Conservation (phyloP, 2,329 filamentous ascomycete species). For the Chalaropsis ovoidea region DNA sequence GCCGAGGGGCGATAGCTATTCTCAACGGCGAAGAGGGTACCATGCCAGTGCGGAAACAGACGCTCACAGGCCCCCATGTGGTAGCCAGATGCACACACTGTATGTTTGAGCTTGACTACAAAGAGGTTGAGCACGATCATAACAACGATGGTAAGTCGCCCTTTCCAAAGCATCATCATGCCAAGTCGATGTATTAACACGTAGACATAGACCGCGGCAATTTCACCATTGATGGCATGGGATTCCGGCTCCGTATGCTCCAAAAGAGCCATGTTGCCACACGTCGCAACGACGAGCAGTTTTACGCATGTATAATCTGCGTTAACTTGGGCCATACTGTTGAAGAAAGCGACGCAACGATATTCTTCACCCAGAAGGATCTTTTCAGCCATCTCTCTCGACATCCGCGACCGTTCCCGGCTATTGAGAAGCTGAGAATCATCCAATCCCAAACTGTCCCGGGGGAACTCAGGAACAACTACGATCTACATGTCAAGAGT, state of each 20-base stretch:
- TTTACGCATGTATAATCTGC: slow-evolving; percentile 49
- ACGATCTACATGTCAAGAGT: slow-evolving; percentile 42
- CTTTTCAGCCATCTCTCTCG: slow-evolving; percentile 45
- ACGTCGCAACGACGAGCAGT: slow-evolving; percentile 42
- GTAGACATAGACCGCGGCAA: slow-evolving; percentile 38
- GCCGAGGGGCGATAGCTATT: slow-evolving; percentile 44
- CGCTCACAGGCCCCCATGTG: slow-evolving; percentile 35
- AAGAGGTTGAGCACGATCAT: slow-evolving; percentile 43
- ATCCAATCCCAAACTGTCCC: slow-evolving; percentile 39
- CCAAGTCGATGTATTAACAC: background rate
- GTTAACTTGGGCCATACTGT: slow-evolving; percentile 40
- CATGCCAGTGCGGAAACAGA: slow-evolving; percentile 41
- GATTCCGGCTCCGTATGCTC: slow-evolving; percentile 45
- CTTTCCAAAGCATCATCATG: background rate
- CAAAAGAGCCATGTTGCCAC: slow-evolving; percentile 46
- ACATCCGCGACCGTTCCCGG: slow-evolving; percentile 45
- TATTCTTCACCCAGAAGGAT: slow-evolving; percentile 45
- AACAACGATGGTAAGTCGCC: slow-evolving; percentile 38
- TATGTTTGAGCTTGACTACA: slow-evolving; percentile 45
- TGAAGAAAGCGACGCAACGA: slow-evolving; percentile 46
- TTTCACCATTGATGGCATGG: slow-evolving; percentile 38
- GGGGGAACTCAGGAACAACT: slow-evolving; percentile 38
- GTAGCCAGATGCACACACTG: slow-evolving; percentile 46
- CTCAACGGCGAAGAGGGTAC: slow-evolving; percentile 41
- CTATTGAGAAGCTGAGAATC: slow-evolving; percentile 40